These are phyloP conservation scores for Leishmania guyanensis DNA, from an alignment of 208 protist species.

Conservation along the genomic window DNA sequence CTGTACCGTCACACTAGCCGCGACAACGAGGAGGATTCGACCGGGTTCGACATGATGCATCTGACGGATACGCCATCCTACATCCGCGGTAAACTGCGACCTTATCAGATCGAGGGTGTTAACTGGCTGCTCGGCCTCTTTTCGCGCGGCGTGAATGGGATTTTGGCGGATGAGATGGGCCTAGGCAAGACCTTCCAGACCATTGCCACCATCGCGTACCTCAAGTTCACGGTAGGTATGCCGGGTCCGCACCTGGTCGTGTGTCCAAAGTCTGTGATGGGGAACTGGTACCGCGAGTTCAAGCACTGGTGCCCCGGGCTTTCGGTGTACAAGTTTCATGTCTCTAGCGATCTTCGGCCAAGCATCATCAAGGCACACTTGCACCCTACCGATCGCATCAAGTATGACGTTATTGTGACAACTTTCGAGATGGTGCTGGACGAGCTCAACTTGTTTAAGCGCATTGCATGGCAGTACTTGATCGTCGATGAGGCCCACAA, in stretches of 20 bases:
- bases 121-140: slow-evolving; percentile 98
- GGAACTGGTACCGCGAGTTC: slow-evolving; percentile 98
- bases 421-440: slow-evolving; percentile 97
- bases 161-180: slow-evolving; percentile 99
- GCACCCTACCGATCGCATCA: slow-evolving; percentile 50
- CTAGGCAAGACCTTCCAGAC: slow-evolving; percentile 97
- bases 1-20: slow-evolving; percentile 27
- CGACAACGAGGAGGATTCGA: slow-evolving; percentile 49
- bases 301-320: slow-evolving; percentile 96
- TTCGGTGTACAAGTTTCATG: slow-evolving; percentile 94
- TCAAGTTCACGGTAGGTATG: slow-evolving; percentile 92
- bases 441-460: slow-evolving; percentile 91
- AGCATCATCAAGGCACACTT: slow-evolving; percentile 71
- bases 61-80: slow-evolving; percentile 88
- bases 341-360: slow-evolving; percentile 90
- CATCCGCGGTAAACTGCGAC: slow-evolving; percentile 92
- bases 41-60: slow-evolving; percentile 64
- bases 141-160: slow-evolving; percentile 97
- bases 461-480: slow-evolving; percentile 95
- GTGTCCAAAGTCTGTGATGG: slow-evolving; percentile 96
- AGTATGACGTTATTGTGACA: slow-evolving; percentile 95
- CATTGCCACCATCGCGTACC: slow-evolving; percentile 95
- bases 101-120: slow-evolving; percentile 98
- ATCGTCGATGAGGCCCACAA: slow-evolving; percentile 99
- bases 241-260: slow-evolving; percentile 97